Evolutionary conservation across 371 early-diverging fungal genomes (phyloP).

Genomic region (Apophysomyces variabilis): DNA sequence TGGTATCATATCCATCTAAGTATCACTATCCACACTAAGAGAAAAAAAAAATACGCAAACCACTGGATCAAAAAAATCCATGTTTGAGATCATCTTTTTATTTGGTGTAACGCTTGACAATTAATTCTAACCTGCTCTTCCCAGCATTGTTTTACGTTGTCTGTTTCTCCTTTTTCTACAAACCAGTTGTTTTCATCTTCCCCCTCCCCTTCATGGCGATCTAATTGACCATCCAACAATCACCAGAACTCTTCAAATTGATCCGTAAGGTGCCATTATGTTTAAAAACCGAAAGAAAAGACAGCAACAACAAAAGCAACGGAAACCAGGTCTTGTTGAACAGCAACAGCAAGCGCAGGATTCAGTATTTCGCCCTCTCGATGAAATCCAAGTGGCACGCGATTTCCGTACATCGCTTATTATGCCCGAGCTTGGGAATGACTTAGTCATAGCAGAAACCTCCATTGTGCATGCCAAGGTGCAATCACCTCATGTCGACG

Average conservation of each 20-base stretch:
- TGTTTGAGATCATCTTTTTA: background rate
- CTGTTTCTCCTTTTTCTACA: conserved; percentile 4
- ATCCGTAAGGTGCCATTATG: background rate
- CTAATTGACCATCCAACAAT: background rate
- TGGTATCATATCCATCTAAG: too few relatives aligned
- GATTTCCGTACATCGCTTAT: conserved; percentile 56
- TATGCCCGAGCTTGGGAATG: conserved; percentile 37
- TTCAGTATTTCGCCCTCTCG: conserved; percentile 27
- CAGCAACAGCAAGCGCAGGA: conserved; percentile 10
- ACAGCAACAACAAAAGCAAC: conserved; percentile 21
- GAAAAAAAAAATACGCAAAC: too few relatives aligned
- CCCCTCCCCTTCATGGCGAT: background rate
- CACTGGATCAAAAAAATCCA: background rate
- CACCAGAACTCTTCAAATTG: background rate
- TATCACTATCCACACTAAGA: too few relatives aligned
- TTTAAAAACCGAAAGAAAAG: conserved; percentile 28
- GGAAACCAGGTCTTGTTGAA: conserved; percentile 2
- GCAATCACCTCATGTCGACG: conserved; percentile 4
- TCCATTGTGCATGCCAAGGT: conserved; percentile 4
- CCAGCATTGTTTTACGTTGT: background rate
- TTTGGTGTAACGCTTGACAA: background rate
- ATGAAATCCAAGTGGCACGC: conserved; percentile 39
- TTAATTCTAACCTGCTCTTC: background rate
- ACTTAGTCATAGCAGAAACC: background rate
- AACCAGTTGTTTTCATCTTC: background rate